These are phyloP conservation scores for Neolentinus lepideus DNA, from an alignment of 1,284 basidiomycete genomes.

Conservation along the genomic window DNA sequence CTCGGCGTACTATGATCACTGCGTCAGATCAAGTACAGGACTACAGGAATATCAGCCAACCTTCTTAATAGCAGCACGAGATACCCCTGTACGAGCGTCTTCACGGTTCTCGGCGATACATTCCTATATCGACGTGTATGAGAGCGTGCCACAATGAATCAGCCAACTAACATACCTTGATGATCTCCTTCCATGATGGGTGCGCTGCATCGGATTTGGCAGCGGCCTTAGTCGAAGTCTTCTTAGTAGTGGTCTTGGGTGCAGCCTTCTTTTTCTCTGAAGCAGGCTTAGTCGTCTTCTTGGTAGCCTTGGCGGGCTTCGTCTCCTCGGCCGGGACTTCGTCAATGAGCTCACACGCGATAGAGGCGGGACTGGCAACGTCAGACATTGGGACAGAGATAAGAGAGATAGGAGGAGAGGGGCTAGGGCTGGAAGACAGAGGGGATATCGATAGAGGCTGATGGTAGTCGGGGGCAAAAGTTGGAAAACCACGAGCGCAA, in stretches of 20 bases:
- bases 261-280: conserved; percentile 10
- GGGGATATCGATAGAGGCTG: neutral
- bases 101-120: conserved; percentile 61
- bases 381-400: too few relatives aligned
- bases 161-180: conserved; percentile 33
- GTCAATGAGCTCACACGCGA: neutral
- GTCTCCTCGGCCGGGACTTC: neutral
- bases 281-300: conserved; percentile 8
- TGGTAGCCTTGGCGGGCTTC: neutral
- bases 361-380: neutral
- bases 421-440: neutral
- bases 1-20: conserved; percentile 51
- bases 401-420: neutral
- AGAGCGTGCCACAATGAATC: conserved; percentile 7
- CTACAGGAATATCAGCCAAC: conserved; percentile 17
- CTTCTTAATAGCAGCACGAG: conserved; percentile 78
- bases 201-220: conserved; percentile 33
- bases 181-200: conserved; percentile 59
- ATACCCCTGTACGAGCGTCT: conserved; percentile 66
- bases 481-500: neutral
- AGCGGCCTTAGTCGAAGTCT: conserved; percentile 31
- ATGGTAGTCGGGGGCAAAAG: neutral
- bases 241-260: conserved; percentile 11
- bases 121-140: conserved; percentile 35
- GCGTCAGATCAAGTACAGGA: neutral